Percentiles rank a stretch among this genome's conserved stretches.
Conservation (phyloP, 140 eudicot species). For the Bidens hawaiensis region DNA sequence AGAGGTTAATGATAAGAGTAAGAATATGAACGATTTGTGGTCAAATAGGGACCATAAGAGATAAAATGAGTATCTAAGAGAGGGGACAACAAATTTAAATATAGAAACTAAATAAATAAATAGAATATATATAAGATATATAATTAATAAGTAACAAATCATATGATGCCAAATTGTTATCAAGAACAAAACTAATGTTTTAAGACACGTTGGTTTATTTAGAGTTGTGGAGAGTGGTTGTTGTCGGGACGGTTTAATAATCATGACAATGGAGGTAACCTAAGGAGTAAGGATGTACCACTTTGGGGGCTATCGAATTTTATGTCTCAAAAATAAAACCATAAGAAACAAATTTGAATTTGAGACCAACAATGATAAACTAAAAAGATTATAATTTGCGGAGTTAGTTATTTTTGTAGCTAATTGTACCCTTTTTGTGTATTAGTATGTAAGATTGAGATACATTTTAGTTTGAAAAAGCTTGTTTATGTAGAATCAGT, state of each 20-base stretch:
- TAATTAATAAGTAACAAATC: background rate
- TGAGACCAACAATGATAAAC: no score
- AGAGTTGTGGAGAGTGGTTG: background rate
- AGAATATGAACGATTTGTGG: slow-evolving; percentile 37
- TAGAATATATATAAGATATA: no score
- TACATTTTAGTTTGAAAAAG: no score
- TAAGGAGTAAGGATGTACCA: background rate
- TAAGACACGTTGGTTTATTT: background rate
- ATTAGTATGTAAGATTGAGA: no score
- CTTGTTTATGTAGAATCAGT: no score
- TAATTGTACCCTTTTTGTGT: no score
- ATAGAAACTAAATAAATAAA: slow-evolving; percentile 4
- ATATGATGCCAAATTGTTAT: background rate
- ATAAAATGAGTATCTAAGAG: slow-evolving; percentile 35
- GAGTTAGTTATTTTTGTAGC: no score
- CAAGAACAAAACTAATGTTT: background rate
- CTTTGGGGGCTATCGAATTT: background rate
- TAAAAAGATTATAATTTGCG: no score
- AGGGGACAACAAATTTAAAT: slow-evolving; percentile 17
- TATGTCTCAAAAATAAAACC: background rate
- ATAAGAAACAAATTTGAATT: background rate
- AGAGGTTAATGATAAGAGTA: slow-evolving; percentile 34
- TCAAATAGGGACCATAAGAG: slow-evolving; percentile 59
- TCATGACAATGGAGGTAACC: background rate
- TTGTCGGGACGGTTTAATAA: background rate